Conservation (phyloP, 805 yeast species). For the Danielia reshetovae region DNA sequence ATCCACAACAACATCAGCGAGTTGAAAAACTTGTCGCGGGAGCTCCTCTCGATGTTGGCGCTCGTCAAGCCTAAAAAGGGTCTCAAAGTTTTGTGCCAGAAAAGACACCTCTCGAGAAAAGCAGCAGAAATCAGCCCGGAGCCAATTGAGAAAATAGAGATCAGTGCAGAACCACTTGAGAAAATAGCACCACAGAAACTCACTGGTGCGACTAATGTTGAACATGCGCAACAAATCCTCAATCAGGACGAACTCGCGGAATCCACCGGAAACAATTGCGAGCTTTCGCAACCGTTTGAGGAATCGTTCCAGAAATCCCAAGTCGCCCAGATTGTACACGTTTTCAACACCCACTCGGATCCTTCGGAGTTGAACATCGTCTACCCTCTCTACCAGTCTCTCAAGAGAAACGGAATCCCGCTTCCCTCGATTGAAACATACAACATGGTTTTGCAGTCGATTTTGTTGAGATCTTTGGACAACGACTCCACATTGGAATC, state of each 20-base stretch:
- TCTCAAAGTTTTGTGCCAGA: slow-evolving; percentile 6
- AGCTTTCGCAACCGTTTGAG: slow-evolving; percentile 15
- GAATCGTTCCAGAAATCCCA: slow-evolving; percentile 19
- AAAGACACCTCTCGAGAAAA: slow-evolving; percentile 4
- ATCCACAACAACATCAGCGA: slow-evolving; percentile 23
- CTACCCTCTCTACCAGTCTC: slow-evolving; percentile 39
- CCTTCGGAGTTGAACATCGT: slow-evolving; percentile 29
- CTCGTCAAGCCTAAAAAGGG: slow-evolving; percentile 10
- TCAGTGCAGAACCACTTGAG: background rate
- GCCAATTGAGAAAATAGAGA: background rate
- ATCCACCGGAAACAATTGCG: too few species aligned
- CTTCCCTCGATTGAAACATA: slow-evolving; percentile 53
- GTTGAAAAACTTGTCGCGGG: slow-evolving; percentile 20
- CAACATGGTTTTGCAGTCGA: slow-evolving; percentile 52
- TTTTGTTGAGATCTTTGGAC: slow-evolving; percentile 47
- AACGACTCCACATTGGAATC: slow-evolving; percentile 26
- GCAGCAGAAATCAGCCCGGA: slow-evolving; percentile 2
- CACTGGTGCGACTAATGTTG: slow-evolving; percentile 1
- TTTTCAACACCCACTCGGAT: slow-evolving; percentile 12
- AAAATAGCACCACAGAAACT: slow-evolving; percentile 1
- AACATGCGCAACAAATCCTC: background rate
- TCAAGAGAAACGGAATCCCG: slow-evolving; percentile 30
- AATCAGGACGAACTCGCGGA: background rate
- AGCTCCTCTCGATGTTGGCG: slow-evolving; percentile 20
- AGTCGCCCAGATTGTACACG: slow-evolving; percentile 15